phyloP scores from a whole-genome alignment of 768 basidiomycete genomes.

The Neoboletus magnificus region DNA sequence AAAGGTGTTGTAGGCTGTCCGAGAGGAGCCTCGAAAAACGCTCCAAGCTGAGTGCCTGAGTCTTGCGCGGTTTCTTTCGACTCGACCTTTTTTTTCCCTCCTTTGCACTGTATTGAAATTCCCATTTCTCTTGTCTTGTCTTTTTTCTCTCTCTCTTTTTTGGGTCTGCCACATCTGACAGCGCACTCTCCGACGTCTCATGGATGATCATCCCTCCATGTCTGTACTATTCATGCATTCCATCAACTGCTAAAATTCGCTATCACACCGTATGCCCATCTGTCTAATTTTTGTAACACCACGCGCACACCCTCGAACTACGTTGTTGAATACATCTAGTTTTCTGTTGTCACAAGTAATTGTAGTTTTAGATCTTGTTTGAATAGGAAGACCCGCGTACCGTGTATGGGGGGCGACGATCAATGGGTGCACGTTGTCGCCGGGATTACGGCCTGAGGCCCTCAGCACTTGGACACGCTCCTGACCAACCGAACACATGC shows the following conservation, averaged over 20 bases:
- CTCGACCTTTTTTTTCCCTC: slow-evolving; percentile 5
- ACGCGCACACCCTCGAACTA: slow-evolving; percentile 13
- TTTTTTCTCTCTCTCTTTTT: neutral
- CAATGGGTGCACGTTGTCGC: slow-evolving; percentile 11
- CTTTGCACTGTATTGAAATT: slow-evolving; percentile 4
- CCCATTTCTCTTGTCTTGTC: neutral
- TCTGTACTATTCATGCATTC: slow-evolving; percentile 29
- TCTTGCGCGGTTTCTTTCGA: slow-evolving; percentile 1
- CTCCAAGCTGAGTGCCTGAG: slow-evolving; percentile 28
- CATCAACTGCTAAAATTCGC: slow-evolving; percentile 11
- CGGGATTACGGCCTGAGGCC: slow-evolving; percentile 31
- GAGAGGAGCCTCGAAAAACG: slow-evolving; percentile 26
- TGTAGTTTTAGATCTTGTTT: slow-evolving; percentile 30
- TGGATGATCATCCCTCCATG: slow-evolving; percentile 20
- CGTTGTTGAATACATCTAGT: slow-evolving; percentile 17
- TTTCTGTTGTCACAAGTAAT: slow-evolving; percentile 13
- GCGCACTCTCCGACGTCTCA: slow-evolving; percentile 17
- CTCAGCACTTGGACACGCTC: slow-evolving; percentile 12
- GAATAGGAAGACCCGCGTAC: slow-evolving; percentile 14
- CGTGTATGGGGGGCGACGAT: slow-evolving; percentile 8
- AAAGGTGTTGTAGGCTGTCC: slow-evolving; percentile 18
- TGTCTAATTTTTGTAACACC: slow-evolving; percentile 33
- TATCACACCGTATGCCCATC: slow-evolving; percentile 25
- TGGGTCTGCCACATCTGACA: slow-evolving; percentile 10
- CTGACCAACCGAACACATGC: slow-evolving; percentile 23